A percentile compares a stretch with the other conserved stretches of the same genome.
These are phyloP conservation scores for Parastagonospora nodorum DNA, from an alignment of 2,329 filamentous ascomycete genomes.

Conservation along the genomic window DNA sequence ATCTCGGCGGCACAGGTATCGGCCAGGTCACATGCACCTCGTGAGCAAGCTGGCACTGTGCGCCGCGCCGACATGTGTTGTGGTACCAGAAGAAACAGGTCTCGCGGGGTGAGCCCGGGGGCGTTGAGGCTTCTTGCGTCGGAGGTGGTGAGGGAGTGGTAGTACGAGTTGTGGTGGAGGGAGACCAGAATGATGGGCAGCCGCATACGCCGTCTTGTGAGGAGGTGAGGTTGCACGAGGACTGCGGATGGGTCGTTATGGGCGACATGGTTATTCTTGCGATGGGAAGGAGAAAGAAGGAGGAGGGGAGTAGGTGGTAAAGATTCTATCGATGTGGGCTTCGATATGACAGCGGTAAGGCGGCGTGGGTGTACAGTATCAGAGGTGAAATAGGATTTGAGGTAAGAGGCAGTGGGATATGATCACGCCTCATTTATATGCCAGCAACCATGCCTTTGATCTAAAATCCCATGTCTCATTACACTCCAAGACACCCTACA, in stretches of 20 bases:
- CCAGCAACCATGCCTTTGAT: too few species aligned
- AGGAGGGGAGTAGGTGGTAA: too few species aligned
- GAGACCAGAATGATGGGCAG: conserved; percentile 28
- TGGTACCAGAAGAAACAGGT: conserved; percentile 40
- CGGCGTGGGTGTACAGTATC: not conserved
- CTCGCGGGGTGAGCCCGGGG: conserved; percentile 18
- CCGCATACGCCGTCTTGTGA: conserved; percentile 31
- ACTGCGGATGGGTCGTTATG: conserved; percentile 1
- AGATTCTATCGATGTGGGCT: not conserved
- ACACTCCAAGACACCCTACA: not conserved
- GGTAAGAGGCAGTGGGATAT: not conserved
- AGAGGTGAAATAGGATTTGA: not conserved
- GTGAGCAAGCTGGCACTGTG: conserved; percentile 16
- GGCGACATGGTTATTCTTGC: not conserved
- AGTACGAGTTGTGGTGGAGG: too few species aligned
- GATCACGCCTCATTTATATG: not conserved
- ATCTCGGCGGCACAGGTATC: conserved; percentile 20
- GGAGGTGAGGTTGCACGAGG: conserved; percentile 11
- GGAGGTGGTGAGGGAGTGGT: too few species aligned
- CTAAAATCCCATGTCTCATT: too few species aligned
- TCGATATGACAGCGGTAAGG: not conserved
- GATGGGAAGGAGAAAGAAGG: not conserved
- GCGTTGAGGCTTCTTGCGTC: not conserved
- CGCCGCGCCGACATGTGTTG: conserved; percentile 16
- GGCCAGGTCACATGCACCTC: conserved; percentile 27